Percentiles rank a stretch among this genome's conserved stretches.
phyloP scores from a whole-genome alignment of 2,329 filamentous ascomycete genomes.

The Byssothecium circinans region DNA sequence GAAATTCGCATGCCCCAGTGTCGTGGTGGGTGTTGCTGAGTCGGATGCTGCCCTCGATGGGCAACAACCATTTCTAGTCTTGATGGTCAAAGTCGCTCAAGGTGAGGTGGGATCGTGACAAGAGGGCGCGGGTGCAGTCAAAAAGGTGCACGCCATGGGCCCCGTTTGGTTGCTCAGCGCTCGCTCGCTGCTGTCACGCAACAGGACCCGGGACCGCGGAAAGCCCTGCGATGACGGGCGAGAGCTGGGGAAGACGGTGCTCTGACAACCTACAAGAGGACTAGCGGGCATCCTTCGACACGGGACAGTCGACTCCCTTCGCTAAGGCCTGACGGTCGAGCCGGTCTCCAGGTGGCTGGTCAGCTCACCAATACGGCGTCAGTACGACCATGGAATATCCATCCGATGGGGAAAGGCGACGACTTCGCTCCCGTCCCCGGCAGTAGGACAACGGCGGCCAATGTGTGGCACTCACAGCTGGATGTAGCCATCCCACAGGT shows the following conservation, averaged over 20 bases:
- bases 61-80: not conserved
- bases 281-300: slow-evolving; percentile 7
- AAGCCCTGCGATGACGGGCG: slow-evolving; percentile 6
- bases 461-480: not conserved
- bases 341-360: not conserved
- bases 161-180: slow-evolving; percentile 8
- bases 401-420: not conserved
- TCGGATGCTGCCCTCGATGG: not conserved
- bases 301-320: not conserved
- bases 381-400: not conserved
- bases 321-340: too few species aligned
- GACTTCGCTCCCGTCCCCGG: not conserved
- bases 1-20: slow-evolving; percentile 4
- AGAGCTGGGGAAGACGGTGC: slow-evolving; percentile 8
- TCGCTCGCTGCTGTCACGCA: slow-evolving; percentile 13
- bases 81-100: not conserved
- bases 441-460: slow-evolving; percentile 9
- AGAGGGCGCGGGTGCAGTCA: not conserved
- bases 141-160: slow-evolving; percentile 3
- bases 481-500: too few species aligned
- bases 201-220: slow-evolving; percentile 13
- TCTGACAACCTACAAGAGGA: slow-evolving; percentile 1
- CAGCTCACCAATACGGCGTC: not conserved
- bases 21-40: not conserved
- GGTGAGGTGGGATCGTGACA: not conserved